Percentiles rank a stretch among this genome's conserved stretches.
These are phyloP conservation scores for Venturia pyrina DNA, from an alignment of 2,329 filamentous ascomycete genomes.

Conservation along the genomic window DNA sequence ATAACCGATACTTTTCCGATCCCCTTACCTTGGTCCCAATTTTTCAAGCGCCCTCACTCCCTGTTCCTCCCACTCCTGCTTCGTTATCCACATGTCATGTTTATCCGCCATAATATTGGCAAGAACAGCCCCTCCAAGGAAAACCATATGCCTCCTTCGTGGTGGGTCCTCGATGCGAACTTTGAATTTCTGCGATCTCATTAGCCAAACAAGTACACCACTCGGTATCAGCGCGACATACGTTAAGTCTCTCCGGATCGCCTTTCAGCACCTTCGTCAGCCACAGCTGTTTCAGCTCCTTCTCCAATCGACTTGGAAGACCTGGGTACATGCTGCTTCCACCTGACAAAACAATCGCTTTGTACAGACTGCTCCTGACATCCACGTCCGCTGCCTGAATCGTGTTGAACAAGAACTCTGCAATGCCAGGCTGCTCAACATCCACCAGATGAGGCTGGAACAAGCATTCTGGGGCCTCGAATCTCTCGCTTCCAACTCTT, in stretches of 20 bases:
- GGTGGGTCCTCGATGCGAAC: conserved; percentile 97
- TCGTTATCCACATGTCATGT: conserved; percentile 97
- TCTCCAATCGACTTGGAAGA: conserved; percentile 86
- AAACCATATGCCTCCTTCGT: conserved; percentile 97
- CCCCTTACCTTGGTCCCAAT: conserved; percentile 54
- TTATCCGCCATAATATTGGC: conserved; percentile 99
- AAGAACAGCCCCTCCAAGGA: conserved; percentile 88
- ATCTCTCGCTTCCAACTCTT: conserved; percentile 89
- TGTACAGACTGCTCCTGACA: conserved; percentile 86
- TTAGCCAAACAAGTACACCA: background rate
- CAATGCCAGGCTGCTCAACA: conserved; percentile 92
- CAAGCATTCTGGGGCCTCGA: conserved; percentile 94
- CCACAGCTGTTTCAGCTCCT: conserved; percentile 98
- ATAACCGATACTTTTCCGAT: background rate
- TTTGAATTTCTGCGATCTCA: conserved; percentile 73
- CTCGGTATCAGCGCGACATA: conserved; percentile 6
- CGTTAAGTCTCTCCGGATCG: conserved; percentile 80
- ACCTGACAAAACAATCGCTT: conserved; percentile 91
- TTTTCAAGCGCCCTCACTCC: conserved; percentile 79
- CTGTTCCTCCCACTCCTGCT: conserved; percentile 94
- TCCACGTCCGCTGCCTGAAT: conserved; percentile 95
- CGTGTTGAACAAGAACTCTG: conserved; percentile 97
- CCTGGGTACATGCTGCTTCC: conserved; percentile 99
- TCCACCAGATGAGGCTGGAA: conserved; percentile 98
- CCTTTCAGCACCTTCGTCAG: conserved; percentile 81